phyloP scores from a whole-genome alignment of 805 yeast species.

The Metschnikowia continentalis region DNA sequence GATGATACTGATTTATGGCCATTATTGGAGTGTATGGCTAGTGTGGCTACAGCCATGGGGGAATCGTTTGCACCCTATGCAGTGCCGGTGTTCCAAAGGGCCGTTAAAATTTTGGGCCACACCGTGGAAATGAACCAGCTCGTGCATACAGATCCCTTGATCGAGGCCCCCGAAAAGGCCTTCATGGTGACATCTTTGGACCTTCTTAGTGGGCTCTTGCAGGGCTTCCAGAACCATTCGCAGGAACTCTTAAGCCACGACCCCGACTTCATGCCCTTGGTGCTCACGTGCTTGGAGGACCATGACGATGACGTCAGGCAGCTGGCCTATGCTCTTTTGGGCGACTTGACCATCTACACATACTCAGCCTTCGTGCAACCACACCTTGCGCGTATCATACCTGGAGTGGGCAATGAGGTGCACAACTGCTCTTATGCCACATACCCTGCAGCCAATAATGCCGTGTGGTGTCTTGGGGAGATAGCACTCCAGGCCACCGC shows the following conservation, averaged over 20 bases:
- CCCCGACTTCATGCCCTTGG: constrained; percentile 50
- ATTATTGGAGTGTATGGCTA: constrained; percentile 84
- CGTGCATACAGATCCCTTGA: constrained; percentile 59
- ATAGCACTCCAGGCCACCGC: constrained; percentile 57
- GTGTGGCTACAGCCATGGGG: constrained; percentile 84
- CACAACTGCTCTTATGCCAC: constrained; percentile 47
- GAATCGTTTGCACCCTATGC: constrained; percentile 87
- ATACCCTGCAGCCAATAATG: constrained; percentile 74
- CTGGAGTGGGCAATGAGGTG: constrained; percentile 67
- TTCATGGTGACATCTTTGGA: constrained; percentile 86
- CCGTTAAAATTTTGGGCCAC: constrained; percentile 61
- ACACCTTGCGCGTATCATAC: constrained; percentile 48
- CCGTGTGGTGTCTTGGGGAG: constrained; percentile 93
- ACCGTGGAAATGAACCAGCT: constrained; percentile 66
- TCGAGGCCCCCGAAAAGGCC: constrained; percentile 82
- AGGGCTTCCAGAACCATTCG: constrained; percentile 70
- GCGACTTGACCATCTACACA: constrained; percentile 75
- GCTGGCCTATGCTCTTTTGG: constrained; percentile 82
- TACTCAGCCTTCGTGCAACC: constrained; percentile 45
- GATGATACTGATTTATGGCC: constrained; percentile 89
- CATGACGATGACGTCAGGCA: constrained; percentile 86
- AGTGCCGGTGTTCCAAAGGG: constrained; percentile 75
- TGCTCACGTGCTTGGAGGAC: constrained; percentile 71
- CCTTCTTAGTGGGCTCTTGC: constrained; percentile 86
- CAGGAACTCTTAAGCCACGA: constrained; percentile 43